phyloP scores from a whole-genome alignment of 805 yeast species.

The Nakazawaea laoshanensis region DNA sequence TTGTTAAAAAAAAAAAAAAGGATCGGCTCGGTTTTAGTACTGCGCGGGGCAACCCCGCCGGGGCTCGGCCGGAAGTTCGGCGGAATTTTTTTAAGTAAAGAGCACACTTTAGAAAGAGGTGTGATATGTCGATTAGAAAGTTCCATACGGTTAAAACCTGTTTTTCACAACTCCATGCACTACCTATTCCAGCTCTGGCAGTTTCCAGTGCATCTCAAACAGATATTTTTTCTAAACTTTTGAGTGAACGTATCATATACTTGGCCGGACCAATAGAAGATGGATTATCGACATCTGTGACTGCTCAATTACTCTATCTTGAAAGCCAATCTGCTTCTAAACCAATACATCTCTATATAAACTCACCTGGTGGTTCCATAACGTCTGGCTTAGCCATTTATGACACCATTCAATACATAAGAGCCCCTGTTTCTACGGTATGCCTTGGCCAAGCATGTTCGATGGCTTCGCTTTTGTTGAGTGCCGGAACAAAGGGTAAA shows the following conservation, averaged over 20 bases:
- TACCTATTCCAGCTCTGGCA: slow-evolving; percentile 4
- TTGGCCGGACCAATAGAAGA: slow-evolving; percentile 13
- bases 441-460: slow-evolving; percentile 26
- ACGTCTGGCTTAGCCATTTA: slow-evolving; percentile 25
- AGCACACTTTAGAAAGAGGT: too few species aligned
- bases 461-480: slow-evolving; percentile 23
- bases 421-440: slow-evolving; percentile 23
- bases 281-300: slow-evolving; percentile 12
- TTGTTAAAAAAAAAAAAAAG: too few species aligned
- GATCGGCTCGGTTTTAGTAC: too few species aligned
- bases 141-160: background rate
- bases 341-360: slow-evolving; percentile 19
- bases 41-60: too few species aligned
- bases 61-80: too few species aligned
- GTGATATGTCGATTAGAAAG: too few species aligned
- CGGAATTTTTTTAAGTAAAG: too few species aligned
- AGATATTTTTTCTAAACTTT: slow-evolving; percentile 11
- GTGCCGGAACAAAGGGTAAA: slow-evolving; percentile 20
- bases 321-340: slow-evolving; percentile 16
- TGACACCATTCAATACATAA: slow-evolving; percentile 25
- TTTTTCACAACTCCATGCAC: background rate
- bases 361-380: slow-evolving; percentile 25
- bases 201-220: background rate
- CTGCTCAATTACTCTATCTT: slow-evolving; percentile 15
- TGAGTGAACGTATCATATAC: slow-evolving; percentile 12